phyloP scores from a whole-genome alignment of 768 basidiomycete species.

The Collybia sp. region DNA sequence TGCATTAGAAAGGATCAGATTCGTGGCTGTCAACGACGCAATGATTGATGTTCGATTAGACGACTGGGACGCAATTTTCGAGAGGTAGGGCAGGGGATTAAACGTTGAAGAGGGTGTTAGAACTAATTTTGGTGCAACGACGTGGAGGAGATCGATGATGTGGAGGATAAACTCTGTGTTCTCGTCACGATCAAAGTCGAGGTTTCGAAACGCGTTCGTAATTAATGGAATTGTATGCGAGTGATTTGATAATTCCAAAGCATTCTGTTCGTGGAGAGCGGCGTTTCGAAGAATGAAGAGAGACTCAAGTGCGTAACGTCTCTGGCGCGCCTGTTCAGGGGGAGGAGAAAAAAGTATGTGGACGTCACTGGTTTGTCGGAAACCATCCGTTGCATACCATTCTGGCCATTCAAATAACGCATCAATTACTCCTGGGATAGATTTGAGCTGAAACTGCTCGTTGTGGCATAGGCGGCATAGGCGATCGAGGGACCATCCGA shows the following conservation, averaged over 20 bases:
- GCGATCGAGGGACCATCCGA: slow-evolving; percentile 87
- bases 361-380: slow-evolving; percentile 36
- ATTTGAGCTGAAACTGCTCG: slow-evolving; percentile 68
- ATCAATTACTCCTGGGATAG: slow-evolving; percentile 76
- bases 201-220: slow-evolving; percentile 57
- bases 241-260: slow-evolving; percentile 51
- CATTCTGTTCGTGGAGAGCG: slow-evolving; percentile 65
- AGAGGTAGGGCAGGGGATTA: slow-evolving; percentile 55
- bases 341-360: slow-evolving; percentile 52
- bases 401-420: slow-evolving; percentile 87
- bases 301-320: slow-evolving; percentile 80
- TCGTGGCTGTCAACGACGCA: slow-evolving; percentile 54
- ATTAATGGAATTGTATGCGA: slow-evolving; percentile 63
- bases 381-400: slow-evolving; percentile 70
- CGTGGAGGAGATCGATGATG: slow-evolving; percentile 65
- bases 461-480: slow-evolving; percentile 77
- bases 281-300: slow-evolving; percentile 86
- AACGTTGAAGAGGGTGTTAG: slow-evolving; percentile 25
- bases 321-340: slow-evolving; percentile 44
- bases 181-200: slow-evolving; percentile 57
- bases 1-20: slow-evolving; percentile 57
- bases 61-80: slow-evolving; percentile 49
- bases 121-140: slow-evolving; percentile 44
- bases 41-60: slow-evolving; percentile 77
- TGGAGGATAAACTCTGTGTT: slow-evolving; percentile 72